These are phyloP conservation scores for Gossypium gossypioides DNA, from an alignment of 441 rosid genomes.

Conservation along the genomic window DNA sequence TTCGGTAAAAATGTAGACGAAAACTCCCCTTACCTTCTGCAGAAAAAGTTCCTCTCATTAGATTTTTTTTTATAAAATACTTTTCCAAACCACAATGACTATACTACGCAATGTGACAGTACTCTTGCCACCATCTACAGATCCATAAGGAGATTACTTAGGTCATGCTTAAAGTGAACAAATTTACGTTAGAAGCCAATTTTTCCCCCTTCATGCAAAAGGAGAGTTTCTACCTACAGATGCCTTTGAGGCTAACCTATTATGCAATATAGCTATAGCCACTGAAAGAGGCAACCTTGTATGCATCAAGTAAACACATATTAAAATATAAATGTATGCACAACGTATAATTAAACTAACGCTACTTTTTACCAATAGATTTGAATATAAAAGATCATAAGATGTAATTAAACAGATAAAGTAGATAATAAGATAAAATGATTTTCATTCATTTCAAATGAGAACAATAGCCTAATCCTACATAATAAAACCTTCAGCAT, in stretches of 20 bases:
- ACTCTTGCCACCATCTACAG: not conserved
- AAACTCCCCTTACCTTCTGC: slow-evolving; percentile 14
- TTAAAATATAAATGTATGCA: not conserved
- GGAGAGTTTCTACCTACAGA: not conserved
- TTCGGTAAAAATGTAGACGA: not conserved
- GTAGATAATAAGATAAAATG: not conserved
- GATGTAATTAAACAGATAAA: not conserved
- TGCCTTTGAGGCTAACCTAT: not conserved
- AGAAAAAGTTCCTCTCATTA: not conserved
- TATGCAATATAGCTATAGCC: not conserved
- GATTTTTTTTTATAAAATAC: not conserved
- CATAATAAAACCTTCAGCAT: not conserved
- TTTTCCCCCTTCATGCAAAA: not conserved
- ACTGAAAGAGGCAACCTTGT: not conserved
- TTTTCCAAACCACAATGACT: not conserved
- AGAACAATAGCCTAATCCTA: not conserved
- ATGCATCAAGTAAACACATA: not conserved
- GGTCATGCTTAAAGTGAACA: not conserved
- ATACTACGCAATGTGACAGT: not conserved
- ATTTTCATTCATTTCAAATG: not conserved
- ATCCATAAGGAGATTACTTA: not conserved
- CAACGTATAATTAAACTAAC: not conserved
- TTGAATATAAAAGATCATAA: not conserved
- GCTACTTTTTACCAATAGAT: not conserved
- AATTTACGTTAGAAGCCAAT: not conserved